Conservation (phyloP, 176 grass and related monocot genomes). For the Dactylis glomerata region DNA sequence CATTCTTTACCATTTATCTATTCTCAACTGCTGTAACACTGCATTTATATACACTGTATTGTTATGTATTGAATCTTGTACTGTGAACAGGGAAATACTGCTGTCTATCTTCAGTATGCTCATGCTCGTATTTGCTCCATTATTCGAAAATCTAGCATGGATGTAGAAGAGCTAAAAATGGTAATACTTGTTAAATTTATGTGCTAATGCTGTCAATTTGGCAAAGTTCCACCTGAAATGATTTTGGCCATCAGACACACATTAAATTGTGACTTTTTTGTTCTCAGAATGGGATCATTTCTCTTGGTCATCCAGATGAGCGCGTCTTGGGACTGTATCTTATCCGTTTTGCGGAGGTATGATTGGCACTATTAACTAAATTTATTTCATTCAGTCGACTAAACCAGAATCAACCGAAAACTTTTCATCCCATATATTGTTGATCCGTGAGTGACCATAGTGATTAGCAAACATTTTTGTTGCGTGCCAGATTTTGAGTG, state of each 20-base stretch:
- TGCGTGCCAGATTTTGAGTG: not conserved
- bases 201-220: not conserved
- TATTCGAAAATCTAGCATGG: slow-evolving; percentile 78
- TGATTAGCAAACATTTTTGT: not conserved
- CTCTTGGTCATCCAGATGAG: slow-evolving; percentile 70
- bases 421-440: not conserved
- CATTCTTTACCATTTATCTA: not conserved
- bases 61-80: not conserved
- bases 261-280: slow-evolving; percentile 25
- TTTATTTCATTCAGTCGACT: not conserved
- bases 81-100: slow-evolving; percentile 14
- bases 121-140: slow-evolving; percentile 71
- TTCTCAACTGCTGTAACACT: not conserved
- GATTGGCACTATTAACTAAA: not conserved
- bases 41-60: slow-evolving; percentile 12
- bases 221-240: not conserved
- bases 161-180: slow-evolving; percentile 67
- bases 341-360: slow-evolving; percentile 93
- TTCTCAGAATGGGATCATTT: slow-evolving; percentile 61
- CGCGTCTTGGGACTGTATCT: slow-evolving; percentile 75
- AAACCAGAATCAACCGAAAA: not conserved
- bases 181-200: slow-evolving; percentile 16
- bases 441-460: not conserved
- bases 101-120: slow-evolving; percentile 14
- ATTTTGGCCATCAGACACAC: not conserved